phyloP scores from a whole-genome alignment of 495 filamentous ascomycete species.

The Penicillium pulvis region DNA sequence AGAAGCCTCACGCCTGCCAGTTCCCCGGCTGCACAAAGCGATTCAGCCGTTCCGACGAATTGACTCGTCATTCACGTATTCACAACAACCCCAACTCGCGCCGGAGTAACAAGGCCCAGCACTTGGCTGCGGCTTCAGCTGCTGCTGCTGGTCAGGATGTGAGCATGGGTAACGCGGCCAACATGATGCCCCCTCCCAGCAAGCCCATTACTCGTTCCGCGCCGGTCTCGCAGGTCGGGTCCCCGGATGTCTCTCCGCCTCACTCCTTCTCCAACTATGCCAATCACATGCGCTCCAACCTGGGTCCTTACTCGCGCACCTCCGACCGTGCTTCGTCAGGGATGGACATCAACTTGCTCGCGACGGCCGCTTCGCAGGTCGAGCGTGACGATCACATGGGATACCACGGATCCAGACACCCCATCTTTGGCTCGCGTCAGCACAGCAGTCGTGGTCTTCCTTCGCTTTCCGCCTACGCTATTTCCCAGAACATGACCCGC shows the following conservation, averaged over 20 bases:
- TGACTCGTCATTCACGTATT: conserved; percentile 96
- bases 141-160: conserved; percentile 53
- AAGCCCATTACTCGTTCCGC: conserved; percentile 77
- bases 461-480: conserved; percentile 79
- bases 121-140: conserved; percentile 57
- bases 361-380: conserved; percentile 84
- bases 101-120: conserved; percentile 85
- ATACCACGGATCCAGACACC: conserved; percentile 46
- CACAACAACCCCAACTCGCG: conserved; percentile 98
- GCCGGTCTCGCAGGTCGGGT: conserved; percentile 84
- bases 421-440: conserved; percentile 60
- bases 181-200: conserved; percentile 76
- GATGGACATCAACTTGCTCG: conserved; percentile 86
- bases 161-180: conserved; percentile 52
- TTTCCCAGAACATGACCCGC: conserved; percentile 81
- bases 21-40: conserved; percentile 96
- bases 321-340: conserved; percentile 51
- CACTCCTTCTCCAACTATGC: conserved; percentile 82
- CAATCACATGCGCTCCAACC: conserved; percentile 60
- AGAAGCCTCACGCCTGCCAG: conserved; percentile 95
- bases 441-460: conserved; percentile 66
- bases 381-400: conserved; percentile 72
- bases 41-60: conserved; percentile 95
- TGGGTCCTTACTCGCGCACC: conserved; percentile 66
- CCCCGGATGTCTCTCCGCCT: conserved; percentile 94